A percentile compares a stretch with the other conserved stretches of the same genome.
These are phyloP conservation scores for Coccomyxa sp. DNA, from an alignment of 139 green algal genomes.

Conservation along the genomic window DNA sequence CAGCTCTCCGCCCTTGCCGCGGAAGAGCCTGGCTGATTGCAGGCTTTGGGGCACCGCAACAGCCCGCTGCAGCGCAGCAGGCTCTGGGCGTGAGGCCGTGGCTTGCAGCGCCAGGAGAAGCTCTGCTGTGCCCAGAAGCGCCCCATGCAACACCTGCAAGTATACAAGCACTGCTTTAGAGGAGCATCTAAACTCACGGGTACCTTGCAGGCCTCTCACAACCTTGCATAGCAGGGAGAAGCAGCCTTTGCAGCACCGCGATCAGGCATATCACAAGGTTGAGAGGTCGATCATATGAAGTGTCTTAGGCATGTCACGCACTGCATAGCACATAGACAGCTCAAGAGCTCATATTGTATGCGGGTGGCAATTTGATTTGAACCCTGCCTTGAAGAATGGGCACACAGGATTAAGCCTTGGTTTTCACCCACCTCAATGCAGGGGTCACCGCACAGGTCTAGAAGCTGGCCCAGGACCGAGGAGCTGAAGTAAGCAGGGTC, in stretches of 20 bases:
- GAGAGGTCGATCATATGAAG: too few species aligned
- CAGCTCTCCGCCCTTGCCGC: constrained; percentile 87
- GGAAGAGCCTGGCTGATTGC: constrained; percentile 68
- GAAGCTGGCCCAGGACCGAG: constrained; percentile 43
- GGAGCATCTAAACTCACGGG: too few species aligned
- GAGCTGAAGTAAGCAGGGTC: constrained; percentile 26
- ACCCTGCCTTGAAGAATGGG: too few species aligned
- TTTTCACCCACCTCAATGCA: constrained; percentile 56
- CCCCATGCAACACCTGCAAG: constrained; percentile 69
- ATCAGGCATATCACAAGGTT: too few species aligned
- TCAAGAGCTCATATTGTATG: too few species aligned
- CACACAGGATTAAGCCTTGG: too few species aligned
- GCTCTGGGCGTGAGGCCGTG: not conserved
- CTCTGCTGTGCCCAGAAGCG: constrained; percentile 68
- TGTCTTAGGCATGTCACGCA: too few species aligned
- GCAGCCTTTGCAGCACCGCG: too few species aligned
- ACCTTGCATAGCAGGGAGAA: too few species aligned
- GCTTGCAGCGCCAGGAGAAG: constrained; percentile 60
- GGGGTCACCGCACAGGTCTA: constrained; percentile 40
- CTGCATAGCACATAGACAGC: too few species aligned
- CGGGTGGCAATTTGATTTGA: too few species aligned
- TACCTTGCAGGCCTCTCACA: too few species aligned
- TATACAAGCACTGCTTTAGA: not conserved
- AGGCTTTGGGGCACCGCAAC: constrained; percentile 51
- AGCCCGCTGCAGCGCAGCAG: constrained; percentile 1